Evolutionary conservation across 2,329 filamentous ascomycete genomes (phyloP), one percentile per base, ranked within the genome.

Genomic region (Truncatella angustata): DNA sequence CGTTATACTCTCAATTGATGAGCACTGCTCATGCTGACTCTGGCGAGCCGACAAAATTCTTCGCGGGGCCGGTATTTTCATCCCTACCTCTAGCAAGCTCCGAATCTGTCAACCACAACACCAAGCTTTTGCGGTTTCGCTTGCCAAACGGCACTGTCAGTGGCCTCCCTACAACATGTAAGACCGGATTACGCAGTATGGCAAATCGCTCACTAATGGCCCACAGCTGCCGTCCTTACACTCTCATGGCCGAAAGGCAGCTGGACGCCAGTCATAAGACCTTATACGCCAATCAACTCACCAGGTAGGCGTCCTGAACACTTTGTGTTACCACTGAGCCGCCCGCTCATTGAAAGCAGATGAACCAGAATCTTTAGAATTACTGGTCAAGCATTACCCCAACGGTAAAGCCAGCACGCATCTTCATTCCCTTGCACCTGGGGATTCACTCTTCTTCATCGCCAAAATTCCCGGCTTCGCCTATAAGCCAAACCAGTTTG

Each of bases 331-430:
- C 37, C 11, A 34, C 24, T 20, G 24, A 12, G 23, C 9, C n/a
- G 3, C 12, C 14, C 21, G 11, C 16, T 48, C 42, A 43, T 53
- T 45, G 32, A 36, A 5, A 18, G 12, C 63, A 79, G 80, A 82
- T 34, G 73, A 83, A 34, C 73, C 74, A 2, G 86, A 85, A 5
- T 73, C 73, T 52, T 60, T 90, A 5, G 84, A 88, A 9, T 71
- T 90, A 16, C 70, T 89, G 42, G 77, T 90, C 12, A 90, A 90
- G 67, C 74, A 79, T 52, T 90, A 90, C 60, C 85, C 85, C 2
- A 69, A 78, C 48, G 87, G 87, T 55, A 83, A 81, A 67, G 79
- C 80, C 37, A 86, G 81, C 59, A 77, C 74, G 0, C 79, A 90
- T 59, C 71, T 90, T n/a, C 86, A 90, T 71, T 80, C 78, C 3